Evolutionary conservation across 129 eudicot genomes (phyloP).

Genomic region (Mikania micrantha): DNA sequence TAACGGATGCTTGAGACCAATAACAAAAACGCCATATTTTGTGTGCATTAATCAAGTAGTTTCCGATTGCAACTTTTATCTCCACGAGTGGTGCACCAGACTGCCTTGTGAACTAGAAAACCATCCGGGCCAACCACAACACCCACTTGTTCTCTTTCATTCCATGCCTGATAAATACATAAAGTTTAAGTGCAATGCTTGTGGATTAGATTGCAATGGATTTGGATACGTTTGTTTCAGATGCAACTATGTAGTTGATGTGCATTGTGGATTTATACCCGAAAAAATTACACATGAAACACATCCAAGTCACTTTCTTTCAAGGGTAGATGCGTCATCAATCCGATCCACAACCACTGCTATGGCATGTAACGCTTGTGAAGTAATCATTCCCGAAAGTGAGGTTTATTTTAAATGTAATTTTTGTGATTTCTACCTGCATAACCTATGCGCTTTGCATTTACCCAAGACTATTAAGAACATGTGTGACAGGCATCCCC

Average conservation of each 20-base stretch:
- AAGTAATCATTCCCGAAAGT: not conserved
- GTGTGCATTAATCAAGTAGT: not conserved
- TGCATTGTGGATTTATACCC: not conserved
- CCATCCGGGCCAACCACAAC: not conserved
- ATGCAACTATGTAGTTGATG: not conserved
- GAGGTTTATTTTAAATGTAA: not conserved
- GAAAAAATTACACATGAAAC: not conserved
- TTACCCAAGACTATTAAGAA: slow-evolving; percentile 11
- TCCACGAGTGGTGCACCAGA: slow-evolving; percentile 11
- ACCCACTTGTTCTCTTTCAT: not conserved
- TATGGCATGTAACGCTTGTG: not conserved
- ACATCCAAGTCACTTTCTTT: slow-evolving; percentile 3
- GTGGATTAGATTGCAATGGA: not conserved
- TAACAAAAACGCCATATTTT: not conserved
- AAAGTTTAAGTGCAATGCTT: not conserved
- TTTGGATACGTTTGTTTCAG: not conserved
- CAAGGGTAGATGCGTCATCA: not conserved
- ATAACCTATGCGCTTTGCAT: not conserved
- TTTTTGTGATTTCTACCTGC: not conserved
- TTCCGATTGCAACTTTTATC: not conserved
- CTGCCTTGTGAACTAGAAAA: not conserved
- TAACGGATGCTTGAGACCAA: slow-evolving; percentile 10
- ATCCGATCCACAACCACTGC: not conserved
- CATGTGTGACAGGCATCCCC: slow-evolving; percentile 15
- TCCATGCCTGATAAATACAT: too few species aligned